These are phyloP conservation scores for Dichotomopilus funicola DNA, from an alignment of 2,329 filamentous ascomycete genomes.

Conservation along the genomic window DNA sequence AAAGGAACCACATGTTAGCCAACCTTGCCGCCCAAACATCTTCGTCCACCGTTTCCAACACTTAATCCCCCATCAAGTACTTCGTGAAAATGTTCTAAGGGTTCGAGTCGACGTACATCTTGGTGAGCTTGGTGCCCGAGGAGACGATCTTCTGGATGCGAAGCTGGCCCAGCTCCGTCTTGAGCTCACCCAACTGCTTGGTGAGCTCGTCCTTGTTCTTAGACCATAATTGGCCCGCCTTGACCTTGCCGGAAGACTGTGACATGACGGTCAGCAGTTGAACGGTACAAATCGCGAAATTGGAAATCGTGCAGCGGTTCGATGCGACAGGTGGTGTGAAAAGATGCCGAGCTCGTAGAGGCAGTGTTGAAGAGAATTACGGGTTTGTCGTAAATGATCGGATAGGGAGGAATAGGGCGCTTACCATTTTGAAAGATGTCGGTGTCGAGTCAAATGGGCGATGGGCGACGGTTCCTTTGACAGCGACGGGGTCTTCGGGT, in stretches of 20 bases:
- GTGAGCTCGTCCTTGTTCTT: conserved; percentile 99
- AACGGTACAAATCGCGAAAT: conserved; percentile 16
- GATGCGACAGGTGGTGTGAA: conserved; percentile 28
- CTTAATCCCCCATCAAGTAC: not conserved
- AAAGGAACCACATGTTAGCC: conserved; percentile 24
- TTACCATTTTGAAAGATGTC: conserved; percentile 25
- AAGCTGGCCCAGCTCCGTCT: conserved; percentile 92
- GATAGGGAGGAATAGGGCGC: conserved; percentile 3
- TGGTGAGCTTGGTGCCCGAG: conserved; percentile 90
- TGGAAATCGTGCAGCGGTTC: conserved; percentile 9
- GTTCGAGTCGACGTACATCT: conserved; percentile 64
- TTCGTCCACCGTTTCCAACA: not conserved
- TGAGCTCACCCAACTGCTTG: conserved; percentile 91
- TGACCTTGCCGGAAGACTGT: conserved; percentile 66
- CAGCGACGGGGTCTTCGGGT: conserved; percentile 24
- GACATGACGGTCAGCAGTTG: conserved; percentile 32
- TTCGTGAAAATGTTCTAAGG: not conserved
- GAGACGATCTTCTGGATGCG: conserved; percentile 98
- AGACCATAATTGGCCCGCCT: conserved; percentile 93
- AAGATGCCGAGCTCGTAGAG: not conserved
- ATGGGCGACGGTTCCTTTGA: conserved; percentile 24
- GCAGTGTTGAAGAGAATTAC: not conserved
- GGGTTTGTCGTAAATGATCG: conserved; percentile 1
- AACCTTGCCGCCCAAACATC: conserved; percentile 1
- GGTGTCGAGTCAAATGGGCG: conserved; percentile 26